Evolutionary conservation across 331 rosid genomes (phyloP).

Genomic region (Arachis monticola): DNA sequence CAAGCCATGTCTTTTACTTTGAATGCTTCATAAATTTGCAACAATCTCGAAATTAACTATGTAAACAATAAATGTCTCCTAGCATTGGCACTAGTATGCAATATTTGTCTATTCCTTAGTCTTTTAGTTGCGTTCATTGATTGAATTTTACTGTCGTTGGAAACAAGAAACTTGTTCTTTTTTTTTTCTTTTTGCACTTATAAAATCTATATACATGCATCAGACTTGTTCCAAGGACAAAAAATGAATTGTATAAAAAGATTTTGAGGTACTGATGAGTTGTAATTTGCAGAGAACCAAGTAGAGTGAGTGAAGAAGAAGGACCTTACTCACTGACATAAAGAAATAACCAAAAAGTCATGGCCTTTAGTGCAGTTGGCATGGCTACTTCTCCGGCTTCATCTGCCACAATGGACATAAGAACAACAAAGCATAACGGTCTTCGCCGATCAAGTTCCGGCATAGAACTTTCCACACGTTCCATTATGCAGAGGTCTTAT

Average conservation of each 20-base stretch:
- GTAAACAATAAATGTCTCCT: neutral
- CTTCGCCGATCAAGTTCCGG: constrained; percentile 63
- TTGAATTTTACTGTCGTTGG: constrained; percentile 46
- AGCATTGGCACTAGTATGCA: constrained; percentile 25
- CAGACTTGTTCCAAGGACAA: constrained; percentile 42
- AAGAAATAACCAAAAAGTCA: constrained; percentile 32
- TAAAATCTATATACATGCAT: constrained; percentile 37
- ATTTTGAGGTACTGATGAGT: constrained; percentile 17
- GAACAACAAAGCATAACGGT: constrained; percentile 45
- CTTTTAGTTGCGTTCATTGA: constrained; percentile 30
- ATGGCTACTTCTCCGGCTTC: constrained; percentile 62
- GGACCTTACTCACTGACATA: constrained; percentile 25
- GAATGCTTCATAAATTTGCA: constrained; percentile 28
- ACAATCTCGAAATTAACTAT: constrained; percentile 43
- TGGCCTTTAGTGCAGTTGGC: constrained; percentile 59
- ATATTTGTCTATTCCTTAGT: constrained; percentile 36
- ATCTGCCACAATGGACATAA: constrained; percentile 42
- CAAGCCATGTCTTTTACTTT: constrained; percentile 36
- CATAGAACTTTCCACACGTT: constrained; percentile 50
- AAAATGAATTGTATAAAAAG: constrained; percentile 23
- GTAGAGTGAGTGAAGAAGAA: neutral
- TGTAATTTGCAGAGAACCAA: constrained; percentile 14
- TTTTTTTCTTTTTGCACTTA: constrained; percentile 11
- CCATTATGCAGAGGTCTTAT: constrained; percentile 55
- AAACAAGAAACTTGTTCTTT: constrained; percentile 51